Percentiles rank a stretch among this genome's conserved stretches.
Conservation (phyloP, 148 eudicot species). For the Fagopyrum esculentum region DNA sequence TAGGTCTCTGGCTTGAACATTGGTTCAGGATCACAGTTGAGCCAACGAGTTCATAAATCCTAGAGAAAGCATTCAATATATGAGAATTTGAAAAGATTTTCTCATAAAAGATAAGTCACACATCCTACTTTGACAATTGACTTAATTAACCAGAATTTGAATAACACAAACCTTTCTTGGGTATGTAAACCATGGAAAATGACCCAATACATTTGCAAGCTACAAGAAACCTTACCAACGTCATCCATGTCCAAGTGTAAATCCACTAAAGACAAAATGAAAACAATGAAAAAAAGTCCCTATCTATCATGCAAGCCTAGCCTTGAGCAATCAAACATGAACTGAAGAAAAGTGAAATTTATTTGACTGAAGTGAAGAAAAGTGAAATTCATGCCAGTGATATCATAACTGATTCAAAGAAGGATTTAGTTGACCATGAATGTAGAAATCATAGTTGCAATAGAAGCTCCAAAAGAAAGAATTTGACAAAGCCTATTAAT, state of each 20-base stretch:
- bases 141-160: background rate
- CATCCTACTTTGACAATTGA: background rate
- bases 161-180: slow-evolving; percentile 61
- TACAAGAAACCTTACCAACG: slow-evolving; percentile 24
- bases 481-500: too few species aligned
- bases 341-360: background rate
- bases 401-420: background rate
- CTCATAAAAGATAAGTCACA: background rate
- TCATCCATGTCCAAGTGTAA: background rate
- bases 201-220: slow-evolving; percentile 67
- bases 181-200: slow-evolving; percentile 71
- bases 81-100: background rate
- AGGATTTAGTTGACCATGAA: slow-evolving; percentile 48
- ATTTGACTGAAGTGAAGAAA: background rate
- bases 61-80: slow-evolving; percentile 16
- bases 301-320: background rate
- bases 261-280: background rate
- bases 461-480: slow-evolving; percentile 51
- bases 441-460: slow-evolving; percentile 59
- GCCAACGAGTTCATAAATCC: slow-evolving; percentile 53
- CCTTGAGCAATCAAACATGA: background rate
- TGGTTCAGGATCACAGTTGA: slow-evolving; percentile 11
- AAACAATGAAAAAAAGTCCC: background rate
- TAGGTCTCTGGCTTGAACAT: slow-evolving; percentile 44
- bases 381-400: background rate